phyloP scores from a whole-genome alignment of 2,329 filamentous ascomycete species.

The Sclerotinia minor region DNA sequence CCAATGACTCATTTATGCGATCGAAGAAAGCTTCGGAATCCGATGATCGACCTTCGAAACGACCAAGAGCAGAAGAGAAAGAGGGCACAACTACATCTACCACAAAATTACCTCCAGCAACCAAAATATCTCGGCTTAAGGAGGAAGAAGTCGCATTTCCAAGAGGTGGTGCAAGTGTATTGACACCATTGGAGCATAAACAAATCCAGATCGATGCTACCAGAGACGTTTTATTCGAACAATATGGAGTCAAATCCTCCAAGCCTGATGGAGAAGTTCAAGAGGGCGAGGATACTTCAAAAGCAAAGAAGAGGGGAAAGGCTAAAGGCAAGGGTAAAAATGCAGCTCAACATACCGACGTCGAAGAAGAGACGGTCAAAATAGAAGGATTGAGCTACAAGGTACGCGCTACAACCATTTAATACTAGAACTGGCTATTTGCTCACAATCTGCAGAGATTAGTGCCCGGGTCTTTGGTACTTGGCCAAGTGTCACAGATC shows the following conservation, averaged over 20 bases:
- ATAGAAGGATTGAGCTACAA: slow-evolving; percentile 90
- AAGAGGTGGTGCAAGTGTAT: slow-evolving; percentile 82
- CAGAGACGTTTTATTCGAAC: slow-evolving; percentile 87
- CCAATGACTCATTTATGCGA: slow-evolving; percentile 41
- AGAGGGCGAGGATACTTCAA: slow-evolving; percentile 37
- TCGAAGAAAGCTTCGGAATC: slow-evolving; percentile 35
- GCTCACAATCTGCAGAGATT: slow-evolving; percentile 63
- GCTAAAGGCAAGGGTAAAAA: slow-evolving; percentile 55
- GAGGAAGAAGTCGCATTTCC: slow-evolving; percentile 91
- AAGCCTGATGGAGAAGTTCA: slow-evolving; percentile 42
- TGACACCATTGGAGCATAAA: slow-evolving; percentile 93
- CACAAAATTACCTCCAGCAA: slow-evolving; percentile 30
- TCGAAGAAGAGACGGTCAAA: slow-evolving; percentile 58
- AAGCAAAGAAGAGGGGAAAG: slow-evolving; percentile 48
- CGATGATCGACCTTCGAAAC: slow-evolving; percentile 38
- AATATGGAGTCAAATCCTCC: slow-evolving; percentile 58
- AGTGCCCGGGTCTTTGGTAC: slow-evolving; percentile 79
- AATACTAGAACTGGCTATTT: neutral
- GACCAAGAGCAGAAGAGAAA: slow-evolving; percentile 36
- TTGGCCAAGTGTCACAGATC: slow-evolving; percentile 83
- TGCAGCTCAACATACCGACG: slow-evolving; percentile 51
- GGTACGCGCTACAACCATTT: slow-evolving; percentile 50
- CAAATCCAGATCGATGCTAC: slow-evolving; percentile 94
- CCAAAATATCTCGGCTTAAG: slow-evolving; percentile 50
- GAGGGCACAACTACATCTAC: slow-evolving; percentile 31